These are phyloP conservation scores for Trametes coccinea DNA, from an alignment of 768 basidiomycete genomes.

Conservation along the genomic window DNA sequence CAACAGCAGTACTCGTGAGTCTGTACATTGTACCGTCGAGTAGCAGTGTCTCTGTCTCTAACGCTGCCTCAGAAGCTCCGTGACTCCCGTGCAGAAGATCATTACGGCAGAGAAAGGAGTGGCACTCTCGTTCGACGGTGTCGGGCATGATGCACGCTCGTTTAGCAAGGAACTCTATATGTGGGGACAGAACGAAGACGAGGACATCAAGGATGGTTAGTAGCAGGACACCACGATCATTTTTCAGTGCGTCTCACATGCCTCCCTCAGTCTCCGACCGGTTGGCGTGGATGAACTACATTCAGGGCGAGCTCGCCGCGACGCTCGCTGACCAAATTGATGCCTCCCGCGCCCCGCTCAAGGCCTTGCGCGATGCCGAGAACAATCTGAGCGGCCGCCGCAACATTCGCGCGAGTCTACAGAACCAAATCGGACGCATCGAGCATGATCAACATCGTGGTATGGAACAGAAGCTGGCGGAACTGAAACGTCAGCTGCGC, in stretches of 20 bases:
- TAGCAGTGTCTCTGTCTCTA: background rate
- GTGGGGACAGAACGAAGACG: conserved; percentile 74
- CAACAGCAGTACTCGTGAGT: conserved; percentile 75
- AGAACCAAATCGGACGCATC: conserved; percentile 60
- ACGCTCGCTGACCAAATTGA: conserved; percentile 65
- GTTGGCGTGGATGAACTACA: conserved; percentile 78
- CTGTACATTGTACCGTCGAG: background rate
- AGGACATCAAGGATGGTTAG: conserved; percentile 78
- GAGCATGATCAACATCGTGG: conserved; percentile 69
- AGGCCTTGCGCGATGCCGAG: conserved; percentile 74
- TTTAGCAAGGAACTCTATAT: conserved; percentile 84
- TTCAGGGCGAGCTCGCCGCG: conserved; percentile 65
- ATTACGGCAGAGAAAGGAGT: conserved; percentile 79
- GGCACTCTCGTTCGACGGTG: conserved; percentile 69
- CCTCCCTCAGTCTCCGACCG: conserved; percentile 66
- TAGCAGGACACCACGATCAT: background rate
- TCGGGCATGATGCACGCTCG: conserved; percentile 64
- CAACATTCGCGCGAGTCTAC: conserved; percentile 55
- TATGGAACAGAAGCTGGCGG: conserved; percentile 64
- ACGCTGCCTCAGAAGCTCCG: conserved; percentile 40
- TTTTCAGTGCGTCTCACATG: conserved; percentile 9
- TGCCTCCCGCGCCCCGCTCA: conserved; percentile 62
- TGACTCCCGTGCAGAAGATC: conserved; percentile 72
- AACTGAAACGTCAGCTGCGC: conserved; percentile 69
- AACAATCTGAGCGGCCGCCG: conserved; percentile 58